A percentile compares a stretch with the other conserved stretches of the same genome.
Conservation (phyloP, 768 basidiomycete genomes). For the Phallus indusiatus region DNA sequence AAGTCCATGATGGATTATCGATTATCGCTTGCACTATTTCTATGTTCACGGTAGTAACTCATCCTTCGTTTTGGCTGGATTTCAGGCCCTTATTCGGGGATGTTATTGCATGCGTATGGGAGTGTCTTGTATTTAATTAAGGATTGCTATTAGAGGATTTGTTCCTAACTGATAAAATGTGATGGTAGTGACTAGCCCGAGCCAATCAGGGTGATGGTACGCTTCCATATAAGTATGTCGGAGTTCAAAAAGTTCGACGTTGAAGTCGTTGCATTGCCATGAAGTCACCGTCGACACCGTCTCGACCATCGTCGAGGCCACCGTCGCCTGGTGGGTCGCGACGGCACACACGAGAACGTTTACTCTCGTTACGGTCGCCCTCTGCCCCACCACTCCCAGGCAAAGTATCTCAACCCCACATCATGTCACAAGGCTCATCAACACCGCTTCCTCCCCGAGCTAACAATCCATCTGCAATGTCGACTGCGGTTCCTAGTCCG, state of each 20-base stretch:
- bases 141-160: no score
- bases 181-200: no score
- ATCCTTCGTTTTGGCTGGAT: no score
- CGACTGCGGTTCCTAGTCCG: constrained; percentile 31
- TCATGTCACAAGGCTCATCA: not conserved
- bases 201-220: no score
- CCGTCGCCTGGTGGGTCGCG: not conserved
- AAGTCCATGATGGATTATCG: no score
- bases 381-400: not conserved
- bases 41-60: no score
- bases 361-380: not conserved
- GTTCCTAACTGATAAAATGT: no score
- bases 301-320: not conserved
- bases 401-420: not conserved
- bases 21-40: no score
- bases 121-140: no score
- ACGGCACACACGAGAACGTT: not conserved
- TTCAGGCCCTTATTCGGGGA: no score
- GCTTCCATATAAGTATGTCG: not conserved
- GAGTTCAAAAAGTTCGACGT: not conserved
- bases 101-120: no score
- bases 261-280: not conserved
- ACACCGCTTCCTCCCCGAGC: constrained; percentile 4
- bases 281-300: not conserved
- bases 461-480: not conserved